These are phyloP conservation scores for Aspergillus panamensis DNA, from an alignment of 495 filamentous ascomycete species.

Conservation along the genomic window DNA sequence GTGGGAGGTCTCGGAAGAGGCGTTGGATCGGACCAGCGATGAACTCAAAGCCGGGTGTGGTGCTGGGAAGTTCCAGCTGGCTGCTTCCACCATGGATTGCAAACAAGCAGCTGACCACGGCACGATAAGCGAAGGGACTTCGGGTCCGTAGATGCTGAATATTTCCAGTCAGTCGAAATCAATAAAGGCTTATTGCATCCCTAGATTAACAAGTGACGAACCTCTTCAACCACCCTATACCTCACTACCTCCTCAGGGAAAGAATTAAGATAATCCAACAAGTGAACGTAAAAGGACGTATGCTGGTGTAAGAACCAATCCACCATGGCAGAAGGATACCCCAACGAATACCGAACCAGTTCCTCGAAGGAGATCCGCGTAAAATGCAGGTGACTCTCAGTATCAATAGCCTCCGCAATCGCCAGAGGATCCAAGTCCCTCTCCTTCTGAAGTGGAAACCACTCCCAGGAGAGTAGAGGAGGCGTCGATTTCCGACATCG, in stretches of 20 bases:
- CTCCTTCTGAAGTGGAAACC: conserved; percentile 33
- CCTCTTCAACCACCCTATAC: conserved; percentile 39
- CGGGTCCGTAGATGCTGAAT: conserved; percentile 32
- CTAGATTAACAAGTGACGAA: conserved; percentile 13
- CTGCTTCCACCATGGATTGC: conserved; percentile 19
- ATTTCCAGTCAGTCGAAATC: conserved; percentile 1
- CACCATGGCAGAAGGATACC: conserved; percentile 30
- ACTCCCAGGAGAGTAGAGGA: conserved; percentile 33
- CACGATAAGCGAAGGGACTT: conserved; percentile 43
- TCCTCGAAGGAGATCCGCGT: conserved; percentile 40
- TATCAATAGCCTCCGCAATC: conserved; percentile 38
- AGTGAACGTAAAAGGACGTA: conserved; percentile 36
- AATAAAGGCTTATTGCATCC: background rate
- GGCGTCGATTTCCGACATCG: conserved; percentile 27
- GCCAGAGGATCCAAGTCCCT: conserved; percentile 19
- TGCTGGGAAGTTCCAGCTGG: conserved; percentile 12
- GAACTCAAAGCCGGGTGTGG: conserved; percentile 34
- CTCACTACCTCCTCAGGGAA: conserved; percentile 34
- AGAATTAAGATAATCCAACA: conserved; percentile 33
- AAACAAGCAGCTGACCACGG: conserved; percentile 28
- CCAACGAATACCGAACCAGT: conserved; percentile 39
- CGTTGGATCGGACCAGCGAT: conserved; percentile 39
- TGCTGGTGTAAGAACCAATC: conserved; percentile 46
- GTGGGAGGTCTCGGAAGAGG: conserved; percentile 32
- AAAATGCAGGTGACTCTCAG: conserved; percentile 45